Evolutionary conservation across 106 monocot genomes (phyloP), one percentile per base, ranked within the genome.

Genomic region (Dendrobium nobile): DNA sequence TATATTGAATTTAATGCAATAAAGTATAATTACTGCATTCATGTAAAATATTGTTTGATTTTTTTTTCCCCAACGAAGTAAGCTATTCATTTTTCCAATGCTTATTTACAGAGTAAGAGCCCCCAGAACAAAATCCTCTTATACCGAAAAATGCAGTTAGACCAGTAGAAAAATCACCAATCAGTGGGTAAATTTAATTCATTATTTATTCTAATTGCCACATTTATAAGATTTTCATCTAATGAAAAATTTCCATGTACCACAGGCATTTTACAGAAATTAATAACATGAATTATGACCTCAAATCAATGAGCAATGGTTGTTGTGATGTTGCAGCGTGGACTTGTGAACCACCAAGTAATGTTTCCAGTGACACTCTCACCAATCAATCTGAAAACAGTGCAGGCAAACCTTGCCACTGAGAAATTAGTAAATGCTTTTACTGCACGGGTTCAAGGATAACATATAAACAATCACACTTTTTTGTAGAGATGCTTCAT

Each of bases 231-330:
- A 73, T 41, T 41, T 41, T 22, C 45, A 75, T 75, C 4, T 19
- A 41, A 73, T 11, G 68, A 68, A 31, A 26, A 68, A 68, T 68
- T 7, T 73, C 5, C 41, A 73, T 19, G 15, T 5, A 3, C 17
- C 41, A 22, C 77, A 78, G 51, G 40, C 48, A 72, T 55, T 40
- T 24, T 7, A 22, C 2, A 7, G 77, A 72, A 41, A 54, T 41
- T 6, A 67, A 78, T 24, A 77, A 72, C 47, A 22, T 7, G 9
- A 78, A 47, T n/a, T 72, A 33, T 16, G 45, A 31, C 33, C 54
- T 43, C n/a, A 42, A n/a, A 28, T 77, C 75, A 41, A 65, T 43
- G n/a, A 45, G 58, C 82, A 77, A 47, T 37, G 76, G 76, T 11
- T 42, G 42, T 2, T 5, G 75, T 6, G 16, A 24, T 40, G 42